A percentile compares a stretch with the other conserved stretches of the same genome.
phyloP scores from a whole-genome alignment of 306 rosid genomes.

The Hippophae tibetana region DNA sequence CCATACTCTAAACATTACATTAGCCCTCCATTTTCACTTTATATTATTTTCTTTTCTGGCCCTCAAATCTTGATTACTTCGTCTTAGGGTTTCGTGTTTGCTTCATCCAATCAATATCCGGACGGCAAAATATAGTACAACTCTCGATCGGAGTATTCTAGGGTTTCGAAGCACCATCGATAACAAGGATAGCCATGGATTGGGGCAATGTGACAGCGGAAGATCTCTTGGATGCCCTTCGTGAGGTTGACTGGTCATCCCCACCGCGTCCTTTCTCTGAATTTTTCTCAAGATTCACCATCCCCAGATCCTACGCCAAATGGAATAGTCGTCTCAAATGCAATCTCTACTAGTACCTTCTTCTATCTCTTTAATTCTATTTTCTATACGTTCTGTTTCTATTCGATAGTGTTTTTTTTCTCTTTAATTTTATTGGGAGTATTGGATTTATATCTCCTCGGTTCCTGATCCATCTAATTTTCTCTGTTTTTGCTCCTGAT shows the following conservation, averaged over 20 bases:
- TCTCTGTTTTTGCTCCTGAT: too few species aligned
- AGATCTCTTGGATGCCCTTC: slow-evolving; percentile 93
- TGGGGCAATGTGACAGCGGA: slow-evolving; percentile 97
- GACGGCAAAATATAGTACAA: neutral
- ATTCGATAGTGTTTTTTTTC: neutral
- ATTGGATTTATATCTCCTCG: too few species aligned
- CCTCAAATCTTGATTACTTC: too few species aligned
- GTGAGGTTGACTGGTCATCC: slow-evolving; percentile 98
- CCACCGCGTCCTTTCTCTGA: slow-evolving; percentile 94
- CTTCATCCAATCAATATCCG: neutral
- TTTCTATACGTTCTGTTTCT: neutral
- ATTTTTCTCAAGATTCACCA: slow-evolving; percentile 86
- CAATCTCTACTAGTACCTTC: slow-evolving; percentile 88
- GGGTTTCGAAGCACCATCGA: slow-evolving; percentile 7
- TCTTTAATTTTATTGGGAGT: neutral
- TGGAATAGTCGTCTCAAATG: slow-evolving; percentile 98
- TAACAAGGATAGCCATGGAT: slow-evolving; percentile 41
- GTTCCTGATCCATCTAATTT: too few species aligned
- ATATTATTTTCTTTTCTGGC: too few species aligned
- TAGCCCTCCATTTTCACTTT: too few species aligned
- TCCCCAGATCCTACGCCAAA: slow-evolving; percentile 70
- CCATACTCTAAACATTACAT: too few species aligned
- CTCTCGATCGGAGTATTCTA: neutral
- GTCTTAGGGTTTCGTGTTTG: too few species aligned
- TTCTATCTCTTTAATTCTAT: neutral